These are phyloP conservation scores for Paecilomyces niveus DNA, from an alignment of 2,329 filamentous ascomycete genomes.

Conservation along the genomic window DNA sequence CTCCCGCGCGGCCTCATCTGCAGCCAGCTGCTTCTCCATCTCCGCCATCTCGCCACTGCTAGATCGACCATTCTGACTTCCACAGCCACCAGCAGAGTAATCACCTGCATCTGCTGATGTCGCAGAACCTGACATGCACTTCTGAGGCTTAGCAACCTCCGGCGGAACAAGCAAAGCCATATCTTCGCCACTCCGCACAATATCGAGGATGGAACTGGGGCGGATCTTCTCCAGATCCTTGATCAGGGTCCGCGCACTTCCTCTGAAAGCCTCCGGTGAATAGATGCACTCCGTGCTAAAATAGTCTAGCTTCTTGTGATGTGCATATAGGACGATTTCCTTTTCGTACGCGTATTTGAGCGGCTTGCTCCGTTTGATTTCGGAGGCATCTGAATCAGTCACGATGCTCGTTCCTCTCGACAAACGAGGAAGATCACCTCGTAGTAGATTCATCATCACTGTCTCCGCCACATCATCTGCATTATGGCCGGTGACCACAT, in stretches of 20 bases:
- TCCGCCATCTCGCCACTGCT: slow-evolving; percentile 71
- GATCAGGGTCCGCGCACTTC: slow-evolving; percentile 82
- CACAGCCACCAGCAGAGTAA: slow-evolving; percentile 60
- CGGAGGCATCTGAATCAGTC: slow-evolving; percentile 67
- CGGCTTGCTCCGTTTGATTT: slow-evolving; percentile 92
- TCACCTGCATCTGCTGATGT: slow-evolving; percentile 47
- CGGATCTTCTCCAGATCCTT: slow-evolving; percentile 92
- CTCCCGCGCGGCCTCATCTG: slow-evolving; percentile 54
- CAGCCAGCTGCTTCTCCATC: slow-evolving; percentile 67
- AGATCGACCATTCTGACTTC: slow-evolving; percentile 59
- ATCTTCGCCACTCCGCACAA: slow-evolving; percentile 90
- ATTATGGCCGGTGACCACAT: slow-evolving; percentile 96
- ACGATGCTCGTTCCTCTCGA: slow-evolving; percentile 87
- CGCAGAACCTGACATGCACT: slow-evolving; percentile 12
- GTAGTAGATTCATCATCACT: slow-evolving; percentile 90
- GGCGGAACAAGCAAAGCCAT: slow-evolving; percentile 81
- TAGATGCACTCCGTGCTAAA: slow-evolving; percentile 99
- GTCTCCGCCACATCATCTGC: slow-evolving; percentile 97
- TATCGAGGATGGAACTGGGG: slow-evolving; percentile 89
- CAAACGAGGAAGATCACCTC: slow-evolving; percentile 81
- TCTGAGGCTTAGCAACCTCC: slow-evolving; percentile 37
- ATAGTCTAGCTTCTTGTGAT: slow-evolving; percentile 95
- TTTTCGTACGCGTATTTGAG: slow-evolving; percentile 99
- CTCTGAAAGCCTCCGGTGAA: slow-evolving; percentile 91
- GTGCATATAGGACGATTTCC: slow-evolving; percentile 95